Percentiles rank a stretch among this genome's conserved stretches.
Conservation (phyloP, 2,329 filamentous ascomycete genomes). For the Xylariales sp. region DNA sequence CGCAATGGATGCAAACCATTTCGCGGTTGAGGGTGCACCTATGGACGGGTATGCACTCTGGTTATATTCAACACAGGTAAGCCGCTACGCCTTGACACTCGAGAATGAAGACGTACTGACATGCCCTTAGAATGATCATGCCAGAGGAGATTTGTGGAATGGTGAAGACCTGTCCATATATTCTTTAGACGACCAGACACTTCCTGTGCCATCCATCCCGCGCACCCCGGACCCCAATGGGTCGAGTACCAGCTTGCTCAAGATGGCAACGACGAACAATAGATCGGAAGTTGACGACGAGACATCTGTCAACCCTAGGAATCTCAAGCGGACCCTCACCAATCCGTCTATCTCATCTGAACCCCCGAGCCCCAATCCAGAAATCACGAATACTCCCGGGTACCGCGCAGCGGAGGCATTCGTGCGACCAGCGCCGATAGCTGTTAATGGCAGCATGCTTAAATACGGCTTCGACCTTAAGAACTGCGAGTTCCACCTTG, state of each 20-base stretch:
- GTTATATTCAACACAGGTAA: conserved; percentile 72
- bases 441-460: conserved; percentile 65
- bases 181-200: conserved; percentile 71
- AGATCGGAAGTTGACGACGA: conserved; percentile 45
- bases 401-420: conserved; percentile 91
- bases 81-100: too few relatives aligned
- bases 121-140: conserved; percentile 74
- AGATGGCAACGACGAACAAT: conserved; percentile 29
- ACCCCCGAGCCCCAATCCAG: conserved; percentile 46
- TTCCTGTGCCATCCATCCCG: conserved; percentile 49
- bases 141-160: conserved; percentile 93
- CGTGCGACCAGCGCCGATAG: conserved; percentile 76
- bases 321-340: conserved; percentile 69
- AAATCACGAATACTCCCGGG: conserved; percentile 61
- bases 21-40: conserved; percentile 76
- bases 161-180: conserved; percentile 93
- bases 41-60: conserved; percentile 86
- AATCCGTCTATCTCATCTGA: conserved; percentile 61
- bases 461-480: conserved; percentile 78
- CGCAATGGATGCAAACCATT: conserved; percentile 95
- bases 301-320: conserved; percentile 64
- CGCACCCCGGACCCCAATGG: conserved; percentile 33
- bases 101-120: too few relatives aligned
- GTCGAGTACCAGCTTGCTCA: conserved; percentile 43
- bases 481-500: conserved; percentile 71